Conservation (phyloP, 1,139 yeast species). For the Suhomyces terraborum region DNA sequence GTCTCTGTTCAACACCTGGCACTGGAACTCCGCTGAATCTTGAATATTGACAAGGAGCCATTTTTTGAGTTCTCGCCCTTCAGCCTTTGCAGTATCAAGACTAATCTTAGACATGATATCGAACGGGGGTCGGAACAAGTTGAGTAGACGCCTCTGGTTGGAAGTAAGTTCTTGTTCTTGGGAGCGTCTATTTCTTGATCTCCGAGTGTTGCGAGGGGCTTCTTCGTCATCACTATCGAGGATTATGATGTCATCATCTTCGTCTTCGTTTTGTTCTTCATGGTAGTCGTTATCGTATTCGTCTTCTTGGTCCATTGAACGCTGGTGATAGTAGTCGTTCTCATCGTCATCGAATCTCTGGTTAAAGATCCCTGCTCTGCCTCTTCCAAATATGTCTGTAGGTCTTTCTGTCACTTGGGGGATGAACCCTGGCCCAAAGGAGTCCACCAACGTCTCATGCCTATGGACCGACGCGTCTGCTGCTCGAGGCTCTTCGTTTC, state of each 20-base stretch:
- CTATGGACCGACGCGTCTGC: constrained; percentile 80
- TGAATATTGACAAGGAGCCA: constrained; percentile 92
- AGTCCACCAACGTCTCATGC: constrained; percentile 74
- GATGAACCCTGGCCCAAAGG: constrained; percentile 21
- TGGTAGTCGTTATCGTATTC: constrained; percentile 25
- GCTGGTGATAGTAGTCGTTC: constrained; percentile 25
- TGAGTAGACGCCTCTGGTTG: constrained; percentile 74
- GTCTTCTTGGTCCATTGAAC: constrained; percentile 24
- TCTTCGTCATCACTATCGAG: constrained; percentile 37
- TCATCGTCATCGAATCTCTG: constrained; percentile 44
- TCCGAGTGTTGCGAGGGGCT: constrained; percentile 21
- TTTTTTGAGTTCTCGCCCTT: constrained; percentile 64
- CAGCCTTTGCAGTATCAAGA: constrained; percentile 68
- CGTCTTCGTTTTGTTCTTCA: constrained; percentile 21
- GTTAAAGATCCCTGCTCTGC: constrained; percentile 46
- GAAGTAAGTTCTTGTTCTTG: constrained; percentile 47
- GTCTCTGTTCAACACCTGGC: constrained; percentile 90
- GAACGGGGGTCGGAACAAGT: constrained; percentile 88
- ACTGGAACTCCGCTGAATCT: constrained; percentile 78
- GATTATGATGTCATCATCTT: constrained; percentile 29
- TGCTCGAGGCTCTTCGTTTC: constrained; percentile 42
- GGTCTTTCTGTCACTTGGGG: constrained; percentile 23
- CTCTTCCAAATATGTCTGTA: constrained; percentile 45
- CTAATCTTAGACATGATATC: constrained; percentile 72
- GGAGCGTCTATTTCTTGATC: constrained; percentile 32